These are phyloP conservation scores for Aspergillus persii DNA, from an alignment of 2,329 filamentous ascomycete genomes.

Conservation along the genomic window DNA sequence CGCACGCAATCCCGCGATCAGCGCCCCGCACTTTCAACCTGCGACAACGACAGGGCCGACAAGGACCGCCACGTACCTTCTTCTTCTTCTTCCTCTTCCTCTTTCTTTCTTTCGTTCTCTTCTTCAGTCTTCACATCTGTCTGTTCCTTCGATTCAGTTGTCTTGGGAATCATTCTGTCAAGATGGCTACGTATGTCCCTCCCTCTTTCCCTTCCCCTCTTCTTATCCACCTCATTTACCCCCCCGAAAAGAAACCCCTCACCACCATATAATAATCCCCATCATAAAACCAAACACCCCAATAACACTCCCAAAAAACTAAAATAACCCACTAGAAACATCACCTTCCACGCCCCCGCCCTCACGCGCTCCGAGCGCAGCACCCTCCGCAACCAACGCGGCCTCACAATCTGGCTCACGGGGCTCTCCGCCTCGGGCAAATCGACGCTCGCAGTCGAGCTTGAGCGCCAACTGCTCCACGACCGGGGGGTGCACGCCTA, in stretches of 20 bases:
- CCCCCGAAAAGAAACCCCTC: neutral
- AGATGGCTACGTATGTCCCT: slow-evolving; percentile 38
- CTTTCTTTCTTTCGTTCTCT: neutral
- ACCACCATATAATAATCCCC: neutral
- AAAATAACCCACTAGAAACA: slow-evolving; percentile 37
- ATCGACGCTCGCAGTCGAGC: slow-evolving; percentile 91
- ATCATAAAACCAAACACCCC: neutral
- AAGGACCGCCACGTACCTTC: neutral
- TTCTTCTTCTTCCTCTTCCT: slow-evolving; percentile 5
- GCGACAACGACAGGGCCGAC: neutral
- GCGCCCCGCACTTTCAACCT: neutral
- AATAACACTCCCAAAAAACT: neutral
- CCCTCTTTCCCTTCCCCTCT: neutral
- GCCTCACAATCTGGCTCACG: slow-evolving; percentile 97
- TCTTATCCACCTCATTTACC: slow-evolving; percentile 4
- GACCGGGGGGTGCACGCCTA: slow-evolving; percentile 77
- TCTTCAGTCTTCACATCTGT: neutral
- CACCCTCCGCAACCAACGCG: slow-evolving; percentile 69
- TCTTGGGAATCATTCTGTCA: slow-evolving; percentile 6
- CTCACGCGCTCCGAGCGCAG: slow-evolving; percentile 43
- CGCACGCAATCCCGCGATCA: slow-evolving; percentile 4
- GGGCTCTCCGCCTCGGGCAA: slow-evolving; percentile 95
- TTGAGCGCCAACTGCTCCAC: slow-evolving; percentile 87
- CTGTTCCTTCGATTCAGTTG: neutral
- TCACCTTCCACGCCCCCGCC: slow-evolving; percentile 46